Evolutionary conservation across 768 basidiomycete genomes (phyloP).

Genomic region (Porpolomopsis calyptriformis): DNA sequence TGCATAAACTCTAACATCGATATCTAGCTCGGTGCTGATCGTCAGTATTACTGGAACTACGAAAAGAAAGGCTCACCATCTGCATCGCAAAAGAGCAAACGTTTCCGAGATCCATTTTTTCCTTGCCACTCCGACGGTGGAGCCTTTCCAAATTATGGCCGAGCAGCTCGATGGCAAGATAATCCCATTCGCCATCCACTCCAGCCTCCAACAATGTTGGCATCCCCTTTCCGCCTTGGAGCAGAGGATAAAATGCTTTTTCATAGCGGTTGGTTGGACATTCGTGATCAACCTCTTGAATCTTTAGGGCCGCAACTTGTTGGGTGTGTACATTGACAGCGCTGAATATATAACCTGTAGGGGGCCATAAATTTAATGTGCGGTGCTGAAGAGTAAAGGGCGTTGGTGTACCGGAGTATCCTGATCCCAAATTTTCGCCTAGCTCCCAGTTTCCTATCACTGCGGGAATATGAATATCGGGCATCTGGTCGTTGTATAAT

Average conservation of each 20-base stretch:
- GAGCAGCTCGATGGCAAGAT: slow-evolving; percentile 67
- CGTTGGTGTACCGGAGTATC: slow-evolving; percentile 51
- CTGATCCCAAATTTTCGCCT: slow-evolving; percentile 51
- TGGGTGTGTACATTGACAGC: slow-evolving; percentile 48
- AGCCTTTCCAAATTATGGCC: slow-evolving; percentile 60
- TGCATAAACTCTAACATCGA: slow-evolving; percentile 69
- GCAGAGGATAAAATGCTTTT: slow-evolving; percentile 51
- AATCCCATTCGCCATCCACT: slow-evolving; percentile 50
- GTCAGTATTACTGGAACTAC: not conserved
- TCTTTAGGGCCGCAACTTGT: slow-evolving; percentile 60
- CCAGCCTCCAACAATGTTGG: slow-evolving; percentile 60
- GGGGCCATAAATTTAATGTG: not conserved
- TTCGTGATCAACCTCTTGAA: slow-evolving; percentile 58
- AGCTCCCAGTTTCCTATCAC: slow-evolving; percentile 19
- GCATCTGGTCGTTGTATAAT: too few species aligned
- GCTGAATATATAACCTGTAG: slow-evolving; percentile 61
- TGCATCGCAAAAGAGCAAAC: slow-evolving; percentile 71
- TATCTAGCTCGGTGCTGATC: slow-evolving; percentile 35
- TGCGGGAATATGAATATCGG: too few species aligned
- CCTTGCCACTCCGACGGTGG: slow-evolving; percentile 43
- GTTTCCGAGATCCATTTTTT: slow-evolving; percentile 56
- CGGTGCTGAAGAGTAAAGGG: slow-evolving; percentile 4
- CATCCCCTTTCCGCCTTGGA: slow-evolving; percentile 68
- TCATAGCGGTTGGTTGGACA: slow-evolving; percentile 73
- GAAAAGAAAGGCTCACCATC: slow-evolving; percentile 38